These are phyloP conservation scores for Secale cereale DNA, from an alignment of 176 grass and related monocot species.

Conservation along the genomic window DNA sequence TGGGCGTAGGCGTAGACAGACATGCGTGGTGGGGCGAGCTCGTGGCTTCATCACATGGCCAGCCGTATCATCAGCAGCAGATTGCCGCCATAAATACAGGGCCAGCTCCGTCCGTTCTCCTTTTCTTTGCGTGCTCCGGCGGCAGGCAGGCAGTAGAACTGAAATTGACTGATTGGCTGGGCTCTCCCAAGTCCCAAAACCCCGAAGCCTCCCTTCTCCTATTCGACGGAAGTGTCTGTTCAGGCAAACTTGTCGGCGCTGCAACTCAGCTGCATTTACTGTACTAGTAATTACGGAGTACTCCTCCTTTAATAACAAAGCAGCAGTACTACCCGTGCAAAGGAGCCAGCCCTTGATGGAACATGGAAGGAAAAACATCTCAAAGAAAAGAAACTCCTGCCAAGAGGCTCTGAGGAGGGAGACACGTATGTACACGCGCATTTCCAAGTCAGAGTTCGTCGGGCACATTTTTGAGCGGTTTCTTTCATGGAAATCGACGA, in stretches of 20 bases:
- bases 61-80: not conserved
- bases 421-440: not conserved
- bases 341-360: not conserved
- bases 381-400: not conserved
- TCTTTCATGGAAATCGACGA: no score
- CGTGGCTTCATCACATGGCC: not conserved
- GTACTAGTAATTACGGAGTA: not conserved
- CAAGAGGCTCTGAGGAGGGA: not conserved
- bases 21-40: not conserved
- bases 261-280: slow-evolving; percentile 1
- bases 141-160: not conserved
- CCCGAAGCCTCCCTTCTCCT: not conserved
- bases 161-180: not conserved
- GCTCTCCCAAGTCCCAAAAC: no score
- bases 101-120: not conserved
- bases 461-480: not conserved
- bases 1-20: not conserved
- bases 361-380: not conserved
- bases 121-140: not conserved
- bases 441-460: not conserved
- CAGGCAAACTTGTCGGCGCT: not conserved
- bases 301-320: no score
- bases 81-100: not conserved
- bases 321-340: not conserved
- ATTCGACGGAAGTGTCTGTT: not conserved